Evolutionary conservation across 2,329 filamentous ascomycete genomes (phyloP).

Genomic region (Aschersonia sp.): DNA sequence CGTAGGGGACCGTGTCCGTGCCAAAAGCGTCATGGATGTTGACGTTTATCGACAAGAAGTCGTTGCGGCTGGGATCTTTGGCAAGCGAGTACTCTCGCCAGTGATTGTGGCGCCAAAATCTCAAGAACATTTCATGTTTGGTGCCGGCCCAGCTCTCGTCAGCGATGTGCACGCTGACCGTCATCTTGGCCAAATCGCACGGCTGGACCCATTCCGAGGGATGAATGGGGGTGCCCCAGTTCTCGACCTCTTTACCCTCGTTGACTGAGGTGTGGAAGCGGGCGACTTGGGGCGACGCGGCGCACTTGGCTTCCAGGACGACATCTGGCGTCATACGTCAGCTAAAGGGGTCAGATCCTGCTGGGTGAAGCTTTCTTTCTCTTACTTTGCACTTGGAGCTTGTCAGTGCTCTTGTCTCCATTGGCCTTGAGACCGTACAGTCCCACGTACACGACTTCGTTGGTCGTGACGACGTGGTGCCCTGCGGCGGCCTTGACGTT

Average conservation of each 20-base stretch:
- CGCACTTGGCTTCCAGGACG: not conserved
- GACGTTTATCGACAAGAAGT: not conserved
- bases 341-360: not conserved
- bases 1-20: not conserved
- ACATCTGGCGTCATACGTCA: not conserved
- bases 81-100: not conserved
- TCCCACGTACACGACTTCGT: not conserved
- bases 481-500: not conserved
- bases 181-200: not conserved
- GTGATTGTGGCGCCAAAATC: not conserved
- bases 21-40: not conserved
- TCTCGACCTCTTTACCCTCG: not conserved
- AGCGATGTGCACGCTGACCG: not conserved
- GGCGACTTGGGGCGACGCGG: not conserved
- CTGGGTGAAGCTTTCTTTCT: not conserved
- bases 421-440: not conserved
- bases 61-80: not conserved
- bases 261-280: not conserved
- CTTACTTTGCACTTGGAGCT: not conserved
- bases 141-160: not conserved
- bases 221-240: not conserved
- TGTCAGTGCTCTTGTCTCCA: not conserved
- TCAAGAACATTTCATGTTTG: not conserved
- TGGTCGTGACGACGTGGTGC: not conserved
- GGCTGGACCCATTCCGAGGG: not conserved